These are phyloP conservation scores for Pichia heedii DNA, from an alignment of 805 yeast genomes.

Conservation along the genomic window DNA sequence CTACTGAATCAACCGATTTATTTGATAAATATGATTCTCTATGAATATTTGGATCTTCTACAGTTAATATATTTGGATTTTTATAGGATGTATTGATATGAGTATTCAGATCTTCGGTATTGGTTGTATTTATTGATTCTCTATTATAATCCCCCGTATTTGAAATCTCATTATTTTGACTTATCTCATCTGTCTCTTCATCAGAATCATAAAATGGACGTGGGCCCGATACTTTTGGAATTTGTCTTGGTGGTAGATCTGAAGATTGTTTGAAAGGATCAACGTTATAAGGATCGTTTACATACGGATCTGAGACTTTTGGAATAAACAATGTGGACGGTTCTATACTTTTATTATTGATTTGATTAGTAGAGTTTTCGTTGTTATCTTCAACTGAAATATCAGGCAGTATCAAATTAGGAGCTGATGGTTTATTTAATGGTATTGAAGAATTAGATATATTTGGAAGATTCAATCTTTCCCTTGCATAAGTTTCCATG, in stretches of 20 bases:
- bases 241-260: neutral
- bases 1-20: conserved; percentile 8
- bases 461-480: neutral
- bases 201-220: conserved; percentile 3
- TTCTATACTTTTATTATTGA: no score
- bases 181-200: neutral
- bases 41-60: neutral
- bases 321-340: no score
- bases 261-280: conserved; percentile 1
- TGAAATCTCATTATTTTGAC: neutral
- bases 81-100: neutral
- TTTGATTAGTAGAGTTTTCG: neutral
- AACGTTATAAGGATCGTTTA: neutral
- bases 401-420: conserved; percentile 1
- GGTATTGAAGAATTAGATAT: neutral
- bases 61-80: neutral
- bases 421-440: neutral
- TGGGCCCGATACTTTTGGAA: conserved; percentile 3
- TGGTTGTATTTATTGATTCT: neutral
- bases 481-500: neutral
- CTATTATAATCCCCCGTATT: neutral
- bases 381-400: neutral
- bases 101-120: neutral
- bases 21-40: neutral
- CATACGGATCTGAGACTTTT: no score